Conservation (phyloP, 164 flowering plant genomes). For the Vitis labrusca region DNA sequence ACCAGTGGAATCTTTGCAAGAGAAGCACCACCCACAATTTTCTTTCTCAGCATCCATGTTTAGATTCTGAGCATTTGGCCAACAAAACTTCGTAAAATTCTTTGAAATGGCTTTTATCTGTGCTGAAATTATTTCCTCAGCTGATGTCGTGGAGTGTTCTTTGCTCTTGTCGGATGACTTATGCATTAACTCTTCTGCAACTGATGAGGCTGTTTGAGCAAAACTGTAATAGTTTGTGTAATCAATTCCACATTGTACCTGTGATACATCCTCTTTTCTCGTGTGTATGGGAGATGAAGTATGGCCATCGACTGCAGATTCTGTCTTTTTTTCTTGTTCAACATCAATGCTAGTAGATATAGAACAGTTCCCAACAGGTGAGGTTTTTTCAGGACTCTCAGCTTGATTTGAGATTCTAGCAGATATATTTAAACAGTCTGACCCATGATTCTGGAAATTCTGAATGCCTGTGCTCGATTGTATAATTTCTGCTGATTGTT, state of each 20-base stretch:
- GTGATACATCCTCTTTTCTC: conserved; percentile 17
- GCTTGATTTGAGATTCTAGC: conserved; percentile 11
- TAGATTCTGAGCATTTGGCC: conserved; percentile 45
- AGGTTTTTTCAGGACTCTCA: conserved; percentile 15
- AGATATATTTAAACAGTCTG: conserved; percentile 11
- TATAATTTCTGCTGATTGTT: conserved; percentile 48
- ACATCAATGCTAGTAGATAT: conserved; percentile 19
- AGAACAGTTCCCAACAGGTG: conserved; percentile 8
- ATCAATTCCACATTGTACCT: conserved; percentile 24
- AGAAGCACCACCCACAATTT: conserved; percentile 95
- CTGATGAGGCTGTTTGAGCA: conserved; percentile 56
- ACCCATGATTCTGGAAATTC: conserved; percentile 17
- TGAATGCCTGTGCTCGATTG: conserved; percentile 19
- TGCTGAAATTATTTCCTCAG: conserved; percentile 52
- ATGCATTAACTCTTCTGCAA: conserved; percentile 52
- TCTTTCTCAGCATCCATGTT: conserved; percentile 47
- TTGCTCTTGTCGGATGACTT: conserved; percentile 48
- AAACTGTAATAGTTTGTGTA: conserved; percentile 72
- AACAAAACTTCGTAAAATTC: conserved; percentile 45
- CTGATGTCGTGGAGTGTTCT: conserved; percentile 30
- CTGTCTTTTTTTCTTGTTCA: conserved; percentile 18
- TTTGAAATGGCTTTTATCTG: conserved; percentile 65
- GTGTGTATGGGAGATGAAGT: conserved; percentile 14
- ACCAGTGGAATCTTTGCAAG: conserved; percentile 60
- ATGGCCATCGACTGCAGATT: conserved; percentile 15